A percentile compares a stretch with the other conserved stretches of the same genome.
phyloP scores from a whole-genome alignment of 2,329 filamentous ascomycete species.

The Magnaporthales sp. region DNA sequence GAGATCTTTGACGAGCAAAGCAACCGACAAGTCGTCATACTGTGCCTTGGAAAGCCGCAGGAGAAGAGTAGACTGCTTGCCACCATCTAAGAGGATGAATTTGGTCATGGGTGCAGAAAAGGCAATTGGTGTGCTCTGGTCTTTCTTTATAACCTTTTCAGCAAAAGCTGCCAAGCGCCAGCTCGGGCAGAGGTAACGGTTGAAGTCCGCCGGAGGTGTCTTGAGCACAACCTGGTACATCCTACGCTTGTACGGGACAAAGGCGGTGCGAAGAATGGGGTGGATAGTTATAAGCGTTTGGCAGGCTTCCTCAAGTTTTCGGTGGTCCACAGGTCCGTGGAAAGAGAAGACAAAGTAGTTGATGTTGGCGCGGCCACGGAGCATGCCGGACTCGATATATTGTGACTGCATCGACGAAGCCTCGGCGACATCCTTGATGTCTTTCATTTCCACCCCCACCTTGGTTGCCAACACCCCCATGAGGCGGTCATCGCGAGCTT shows the following conservation, averaged over 20 bases:
- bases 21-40: constrained; percentile 36
- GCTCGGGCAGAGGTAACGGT: constrained; percentile 29
- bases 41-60: constrained; percentile 40
- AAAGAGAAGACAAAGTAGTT: constrained; percentile 40
- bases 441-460: constrained; percentile 29
- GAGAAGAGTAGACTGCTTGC: constrained; percentile 36
- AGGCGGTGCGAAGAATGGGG: constrained; percentile 45
- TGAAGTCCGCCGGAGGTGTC: constrained; percentile 30
- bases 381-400: constrained; percentile 38
- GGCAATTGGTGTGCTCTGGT: constrained; percentile 29
- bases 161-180: constrained; percentile 29
- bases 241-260: constrained; percentile 34
- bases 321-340: constrained; percentile 30
- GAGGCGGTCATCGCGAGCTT: constrained; percentile 25
- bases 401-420: constrained; percentile 38
- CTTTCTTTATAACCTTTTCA: constrained; percentile 32
- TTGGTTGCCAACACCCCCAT: constrained; percentile 31
- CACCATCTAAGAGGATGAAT: constrained; percentile 40
- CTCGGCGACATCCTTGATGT: constrained; percentile 38
- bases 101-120: constrained; percentile 36
- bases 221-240: constrained; percentile 40
- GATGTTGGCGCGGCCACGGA: constrained; percentile 32
- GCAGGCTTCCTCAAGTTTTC: constrained; percentile 37
- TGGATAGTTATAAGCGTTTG: constrained; percentile 33
- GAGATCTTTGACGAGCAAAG: constrained; percentile 39